Base-by-base conservation (phyloP, 176 grass and related monocot species). In the Miscanthus lutarioriparius region DNA sequence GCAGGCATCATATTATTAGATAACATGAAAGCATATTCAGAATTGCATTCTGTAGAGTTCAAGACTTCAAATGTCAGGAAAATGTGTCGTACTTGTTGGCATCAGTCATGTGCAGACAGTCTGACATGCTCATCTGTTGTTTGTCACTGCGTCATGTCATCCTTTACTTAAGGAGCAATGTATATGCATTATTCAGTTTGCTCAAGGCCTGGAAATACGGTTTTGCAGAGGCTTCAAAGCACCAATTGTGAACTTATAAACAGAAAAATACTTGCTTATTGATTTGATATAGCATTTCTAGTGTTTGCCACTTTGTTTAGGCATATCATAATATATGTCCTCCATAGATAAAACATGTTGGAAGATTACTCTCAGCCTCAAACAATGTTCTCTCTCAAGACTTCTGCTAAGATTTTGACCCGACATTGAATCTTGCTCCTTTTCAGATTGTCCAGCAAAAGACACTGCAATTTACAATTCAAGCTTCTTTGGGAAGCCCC, bases 381-480 rank as follows among this genome's bases (percentile, higher is more conserved):
- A 15, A 51, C 17, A 26, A 26, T 51, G 17, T 77, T 23, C 38
- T 61, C 28, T 15, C 41, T 38, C 8, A 49, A 13, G 47, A 19
- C 20, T 8, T 65, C 19, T 36, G 12, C 64, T 36, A 45, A 70
- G 22, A 36, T 75, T 58, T 65, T 27, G 47, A 19, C 70, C 23
- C 7, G 2, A 26, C 0, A 26, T 35, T 88, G 35, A 56, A 33
- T 33, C 51, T 61, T 70, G 30, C 27, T 43, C 49, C 49, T 85
- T 11, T 85, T 53, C 87, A 70, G 77, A 63, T 48, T 76, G n/a
- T 38, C 61, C 62, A 67, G 62, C 20, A 15, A 75, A 41, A 58
- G 13, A n/a, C 7, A 1, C 58, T 75, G 8, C 19, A 64, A 58
- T 84, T 86, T 53, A 78, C 13, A 26, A 86, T 69, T 56, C 9